These are phyloP conservation scores for Schizothecium vesticola DNA, from an alignment of 495 filamentous ascomycete species.

Conservation along the genomic window DNA sequence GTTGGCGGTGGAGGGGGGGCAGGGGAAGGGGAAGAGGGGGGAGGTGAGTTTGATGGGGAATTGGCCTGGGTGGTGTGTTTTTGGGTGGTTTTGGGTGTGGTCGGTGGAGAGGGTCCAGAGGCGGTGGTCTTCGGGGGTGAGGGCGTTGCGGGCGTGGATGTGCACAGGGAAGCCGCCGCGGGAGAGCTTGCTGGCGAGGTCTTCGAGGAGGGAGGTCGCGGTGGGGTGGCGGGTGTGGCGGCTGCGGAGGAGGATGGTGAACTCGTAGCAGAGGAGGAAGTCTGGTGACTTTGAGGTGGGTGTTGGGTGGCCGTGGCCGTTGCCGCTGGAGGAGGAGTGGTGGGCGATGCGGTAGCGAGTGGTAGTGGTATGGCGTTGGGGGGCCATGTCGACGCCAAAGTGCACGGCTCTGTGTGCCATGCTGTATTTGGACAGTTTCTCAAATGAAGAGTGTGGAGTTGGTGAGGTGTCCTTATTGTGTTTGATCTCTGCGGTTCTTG, in stretches of 20 bases:
- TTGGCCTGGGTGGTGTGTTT: slow-evolving; percentile 13
- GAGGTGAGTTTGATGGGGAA: slow-evolving; percentile 27
- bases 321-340: neutral
- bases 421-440: neutral
- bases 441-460: neutral
- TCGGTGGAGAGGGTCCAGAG: slow-evolving; percentile 25
- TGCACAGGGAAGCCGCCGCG: slow-evolving; percentile 17
- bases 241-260: slow-evolving; percentile 26
- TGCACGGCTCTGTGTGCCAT: neutral
- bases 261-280: slow-evolving; percentile 27
- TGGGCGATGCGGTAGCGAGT: neutral
- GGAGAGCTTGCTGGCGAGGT: slow-evolving; percentile 19
- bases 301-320: neutral
- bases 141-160: neutral
- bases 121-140: slow-evolving; percentile 1
- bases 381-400: neutral
- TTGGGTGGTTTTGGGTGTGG: too few relatives aligned
- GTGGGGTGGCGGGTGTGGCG: slow-evolving; percentile 19
- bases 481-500: neutral
- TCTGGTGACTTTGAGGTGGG: slow-evolving; percentile 8
- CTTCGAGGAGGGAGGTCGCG: slow-evolving; percentile 14
- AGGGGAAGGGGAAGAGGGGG: slow-evolving; percentile 23
- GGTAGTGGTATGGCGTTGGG: neutral
- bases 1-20: slow-evolving; percentile 12
- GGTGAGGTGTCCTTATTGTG: neutral